Base-by-base conservation (phyloP, 192 early-diverging fungal genomes). In the Coemansia sp. region DNA sequence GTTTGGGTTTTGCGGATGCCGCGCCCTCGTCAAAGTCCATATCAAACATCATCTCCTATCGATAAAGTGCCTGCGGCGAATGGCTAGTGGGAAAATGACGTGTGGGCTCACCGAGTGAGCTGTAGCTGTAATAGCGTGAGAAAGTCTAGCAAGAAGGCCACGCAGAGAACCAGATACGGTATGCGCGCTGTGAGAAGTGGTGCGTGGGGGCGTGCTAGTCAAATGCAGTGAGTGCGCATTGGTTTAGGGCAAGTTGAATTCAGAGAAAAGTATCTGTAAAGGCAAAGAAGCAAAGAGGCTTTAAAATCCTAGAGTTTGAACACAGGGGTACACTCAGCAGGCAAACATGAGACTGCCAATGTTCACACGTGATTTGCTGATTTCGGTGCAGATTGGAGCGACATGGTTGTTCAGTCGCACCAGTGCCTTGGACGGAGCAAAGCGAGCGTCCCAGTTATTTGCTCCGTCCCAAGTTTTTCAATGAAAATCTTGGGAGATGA, bases 11-110 rank as follows among this genome's bases (percentile, higher is more conserved):
- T 19, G 37, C 7, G 25, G 12, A 1, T 14, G 62, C 37, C 6
- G 49, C 17, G 39, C 19, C 52, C 27, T 74, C 77, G 17, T 74
- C 77, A 25, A 74, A 41, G 43, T 79, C 77, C 77, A 79, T 79
- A 23, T 79, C 72, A 55, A 79, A 79, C 25, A 79, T 74, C 77
- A 79, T 79, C 51, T 5, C 50, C 15, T 15, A 43, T 43, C 41
- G 41, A 43, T 43, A n/a, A n/a, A 43, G 41, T 15, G 41, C 41
- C 15, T 11, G 29, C 5, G 53, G n/a, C 47, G 19, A 19, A 5
- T 49, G 47, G 47, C 47, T 19, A 21, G n/a, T 4, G 52, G 15
- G 7, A 45, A 53, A 19, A 9, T 8, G 3, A 47, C 23, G 12
- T 4, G 21, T 5, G 23, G 15, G 23, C 65, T 72, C 48, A 69